Percentiles rank a stretch among this genome's conserved stretches.
phyloP scores from a whole-genome alignment of 1,284 basidiomycete species.

The Rhodotorula glutinis region DNA sequence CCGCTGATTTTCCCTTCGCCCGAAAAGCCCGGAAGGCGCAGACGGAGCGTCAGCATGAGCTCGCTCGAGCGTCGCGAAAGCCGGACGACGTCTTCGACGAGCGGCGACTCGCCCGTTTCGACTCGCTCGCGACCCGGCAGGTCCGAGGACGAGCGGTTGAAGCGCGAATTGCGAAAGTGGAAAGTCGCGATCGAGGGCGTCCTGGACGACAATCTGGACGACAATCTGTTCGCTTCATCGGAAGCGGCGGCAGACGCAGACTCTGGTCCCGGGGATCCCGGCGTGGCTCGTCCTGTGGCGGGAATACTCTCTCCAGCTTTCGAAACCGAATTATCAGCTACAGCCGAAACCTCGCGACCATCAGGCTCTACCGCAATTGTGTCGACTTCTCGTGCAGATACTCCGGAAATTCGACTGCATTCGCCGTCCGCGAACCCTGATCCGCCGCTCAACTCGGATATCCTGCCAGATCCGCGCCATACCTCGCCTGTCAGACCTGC shows the following conservation, averaged over 20 bases:
- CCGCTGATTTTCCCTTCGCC: not conserved
- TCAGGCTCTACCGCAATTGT: slow-evolving; percentile 19
- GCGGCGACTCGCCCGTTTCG: not conserved
- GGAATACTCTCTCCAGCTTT: not conserved
- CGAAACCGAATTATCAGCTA: not conserved
- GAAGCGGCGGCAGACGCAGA: not conserved
- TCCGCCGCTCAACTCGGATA: too few species aligned
- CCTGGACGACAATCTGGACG: slow-evolving; percentile 15
- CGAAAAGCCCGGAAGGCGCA: not conserved
- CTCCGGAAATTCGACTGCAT: too few species aligned
- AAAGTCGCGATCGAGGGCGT: slow-evolving; percentile 36
- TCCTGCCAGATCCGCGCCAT: too few species aligned
- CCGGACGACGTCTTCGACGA: not conserved
- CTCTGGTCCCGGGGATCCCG: too few species aligned
- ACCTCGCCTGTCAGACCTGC: too few species aligned
- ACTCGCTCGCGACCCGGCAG: not conserved
- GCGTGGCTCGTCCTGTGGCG: not conserved
- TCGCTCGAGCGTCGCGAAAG: not conserved
- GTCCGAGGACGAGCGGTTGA: slow-evolving; percentile 30
- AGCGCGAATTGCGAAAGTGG: slow-evolving; percentile 32
- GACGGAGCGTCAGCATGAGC: slow-evolving; percentile 3
- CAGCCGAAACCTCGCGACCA: slow-evolving; percentile 27
- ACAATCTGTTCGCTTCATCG: not conserved
- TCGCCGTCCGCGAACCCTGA: too few species aligned
- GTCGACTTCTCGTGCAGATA: too few species aligned